These are phyloP conservation scores for Sordaria brevicollis DNA, from an alignment of 495 filamentous ascomycete genomes.

Conservation along the genomic window DNA sequence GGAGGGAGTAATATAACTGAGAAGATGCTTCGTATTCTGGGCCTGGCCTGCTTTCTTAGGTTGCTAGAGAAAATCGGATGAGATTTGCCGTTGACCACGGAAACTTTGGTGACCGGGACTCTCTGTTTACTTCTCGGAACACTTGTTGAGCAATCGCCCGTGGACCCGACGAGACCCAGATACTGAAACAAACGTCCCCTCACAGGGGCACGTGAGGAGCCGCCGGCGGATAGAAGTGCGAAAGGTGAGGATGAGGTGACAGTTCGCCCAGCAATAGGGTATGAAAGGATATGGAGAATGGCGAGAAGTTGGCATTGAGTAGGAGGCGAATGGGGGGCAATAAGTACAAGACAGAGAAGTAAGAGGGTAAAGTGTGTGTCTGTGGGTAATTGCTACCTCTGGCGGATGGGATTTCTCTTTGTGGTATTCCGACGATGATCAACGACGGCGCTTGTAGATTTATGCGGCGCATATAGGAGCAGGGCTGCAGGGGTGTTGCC, in stretches of 20 bases:
- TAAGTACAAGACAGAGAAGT: background rate
- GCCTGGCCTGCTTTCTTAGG: too few relatives aligned
- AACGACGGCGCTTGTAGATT: background rate
- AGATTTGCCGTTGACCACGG: background rate
- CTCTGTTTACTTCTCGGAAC: background rate
- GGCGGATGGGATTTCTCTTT: background rate
- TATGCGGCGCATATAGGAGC: background rate
- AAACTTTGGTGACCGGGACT: background rate
- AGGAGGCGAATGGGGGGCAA: background rate
- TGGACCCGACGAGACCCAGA: background rate
- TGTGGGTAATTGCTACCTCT: background rate
- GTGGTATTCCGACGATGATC: background rate
- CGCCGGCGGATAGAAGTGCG: background rate
- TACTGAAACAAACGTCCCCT: background rate
- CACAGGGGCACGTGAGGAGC: background rate
- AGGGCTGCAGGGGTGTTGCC: too few relatives aligned
- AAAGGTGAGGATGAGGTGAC: background rate
- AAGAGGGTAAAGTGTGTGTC: background rate
- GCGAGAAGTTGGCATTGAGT: background rate
- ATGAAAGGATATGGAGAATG: background rate
- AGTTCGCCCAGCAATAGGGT: background rate
- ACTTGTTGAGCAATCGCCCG: background rate
- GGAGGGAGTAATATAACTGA: background rate
- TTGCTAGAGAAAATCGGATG: background rate
- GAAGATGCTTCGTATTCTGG: background rate